These are phyloP conservation scores for Hericium erinaceus DNA, from an alignment of 768 basidiomycete genomes.

Conservation along the genomic window DNA sequence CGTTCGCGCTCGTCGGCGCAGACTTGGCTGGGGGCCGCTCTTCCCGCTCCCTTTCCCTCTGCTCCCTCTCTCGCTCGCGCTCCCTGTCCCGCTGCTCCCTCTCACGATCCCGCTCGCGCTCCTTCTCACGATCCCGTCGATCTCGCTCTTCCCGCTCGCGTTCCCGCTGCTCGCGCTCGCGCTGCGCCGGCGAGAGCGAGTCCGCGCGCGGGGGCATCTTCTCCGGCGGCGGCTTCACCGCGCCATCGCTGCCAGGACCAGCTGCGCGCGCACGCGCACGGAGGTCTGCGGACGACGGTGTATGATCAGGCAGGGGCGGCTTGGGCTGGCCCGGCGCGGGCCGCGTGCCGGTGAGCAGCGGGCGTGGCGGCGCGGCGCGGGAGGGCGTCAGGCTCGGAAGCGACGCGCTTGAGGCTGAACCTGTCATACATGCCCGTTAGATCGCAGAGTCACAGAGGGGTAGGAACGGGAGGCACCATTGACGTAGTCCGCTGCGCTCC, in stretches of 20 bases:
- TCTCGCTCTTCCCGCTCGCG: conserved; percentile 20
- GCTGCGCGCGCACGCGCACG: conserved; percentile 54
- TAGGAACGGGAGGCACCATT: conserved; percentile 29
- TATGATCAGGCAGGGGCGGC: conserved; percentile 35
- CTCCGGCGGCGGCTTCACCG: conserved; percentile 23
- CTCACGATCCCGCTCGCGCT: conserved; percentile 12
- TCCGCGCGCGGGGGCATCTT: conserved; percentile 42
- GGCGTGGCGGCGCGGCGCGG: conserved; percentile 63
- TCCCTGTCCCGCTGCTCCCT: conserved; percentile 15
- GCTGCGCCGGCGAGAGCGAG: conserved; percentile 26
- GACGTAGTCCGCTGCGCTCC: conserved; percentile 55
- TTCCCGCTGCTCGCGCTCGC: conserved; percentile 26
- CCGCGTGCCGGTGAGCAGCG: conserved; percentile 45
- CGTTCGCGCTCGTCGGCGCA: conserved; percentile 31
- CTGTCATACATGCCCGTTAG: not conserved
- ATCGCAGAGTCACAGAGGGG: not conserved
- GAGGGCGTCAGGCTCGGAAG: conserved; percentile 34
- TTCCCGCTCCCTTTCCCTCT: conserved; percentile 20
- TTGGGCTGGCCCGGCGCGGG: conserved; percentile 35
- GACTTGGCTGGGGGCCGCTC: conserved; percentile 31
- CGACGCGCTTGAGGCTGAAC: conserved; percentile 18
- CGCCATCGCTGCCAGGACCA: conserved; percentile 30
- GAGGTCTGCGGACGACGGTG: conserved; percentile 57
- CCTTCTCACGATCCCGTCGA: conserved; percentile 18
- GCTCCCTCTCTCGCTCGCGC: conserved; percentile 23